Evolutionary conservation across 768 basidiomycete genomes (phyloP).

Genomic region (Mycena albidolilacea): DNA sequence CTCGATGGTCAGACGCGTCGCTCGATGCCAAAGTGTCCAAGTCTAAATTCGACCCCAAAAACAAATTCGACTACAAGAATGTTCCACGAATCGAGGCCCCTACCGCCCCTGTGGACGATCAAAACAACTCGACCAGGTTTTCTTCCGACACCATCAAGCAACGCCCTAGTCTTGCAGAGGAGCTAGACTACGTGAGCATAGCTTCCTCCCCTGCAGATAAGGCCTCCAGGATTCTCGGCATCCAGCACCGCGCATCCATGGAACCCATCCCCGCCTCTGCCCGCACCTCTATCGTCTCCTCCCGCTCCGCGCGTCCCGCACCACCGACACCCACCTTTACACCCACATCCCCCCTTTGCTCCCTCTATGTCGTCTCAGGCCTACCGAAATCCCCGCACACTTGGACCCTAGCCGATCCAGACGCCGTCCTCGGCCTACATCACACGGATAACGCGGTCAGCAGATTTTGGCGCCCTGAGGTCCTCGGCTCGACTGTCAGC

Average conservation of each 20-base stretch:
- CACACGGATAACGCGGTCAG: constrained; percentile 89
- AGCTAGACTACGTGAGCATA: constrained; percentile 82
- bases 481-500: constrained; percentile 89
- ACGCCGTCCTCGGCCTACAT: constrained; percentile 84
- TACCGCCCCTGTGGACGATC: neutral
- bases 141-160: constrained; percentile 51
- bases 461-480: constrained; percentile 93
- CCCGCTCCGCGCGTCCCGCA: constrained; percentile 72
- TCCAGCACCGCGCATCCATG: constrained; percentile 82
- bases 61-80: constrained; percentile 22
- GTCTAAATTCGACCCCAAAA: constrained; percentile 9
- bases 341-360: constrained; percentile 83
- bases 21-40: neutral
- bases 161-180: constrained; percentile 70
- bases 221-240: constrained; percentile 83
- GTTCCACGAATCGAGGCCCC: constrained; percentile 37
- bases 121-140: constrained; percentile 30
- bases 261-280: constrained; percentile 87
- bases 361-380: constrained; percentile 90
- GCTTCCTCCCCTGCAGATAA: constrained; percentile 67
- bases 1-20: constrained; percentile 28
- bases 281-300: constrained; percentile 84
- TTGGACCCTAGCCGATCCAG: constrained; percentile 91
- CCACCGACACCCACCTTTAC: constrained; percentile 73
- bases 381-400: constrained; percentile 91